Base-by-base conservation (phyloP, 148 eudicot genomes). In the Fagopyrum esculentum region DNA sequence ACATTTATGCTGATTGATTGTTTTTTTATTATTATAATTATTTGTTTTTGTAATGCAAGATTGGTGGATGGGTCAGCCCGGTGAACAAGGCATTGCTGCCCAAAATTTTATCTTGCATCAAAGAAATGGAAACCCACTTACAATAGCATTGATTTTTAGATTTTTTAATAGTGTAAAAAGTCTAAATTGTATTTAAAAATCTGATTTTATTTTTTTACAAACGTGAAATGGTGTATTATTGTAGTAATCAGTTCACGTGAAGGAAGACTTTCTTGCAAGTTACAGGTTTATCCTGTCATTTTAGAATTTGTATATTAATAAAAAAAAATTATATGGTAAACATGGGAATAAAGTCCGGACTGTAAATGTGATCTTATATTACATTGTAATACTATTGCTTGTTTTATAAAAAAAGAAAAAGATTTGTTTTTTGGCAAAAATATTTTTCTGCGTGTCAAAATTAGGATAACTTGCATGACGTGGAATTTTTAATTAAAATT, bases 1-100 rank as follows among this genome's bases (percentile, higher is more conserved):
- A 66, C 47, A 40, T 66, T 66, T 66, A 66, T 35, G 71, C 46
- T 13, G 71, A 66, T 66, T 66, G 71, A 40, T 66, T 40, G 30
- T 13, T 40, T 13, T 40, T 4, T 5, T 64, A 35, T 64, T 35
- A 30, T 5, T 5, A 17, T 59, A 56, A 56, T 57, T 19, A 11
- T 35, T 35, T 64, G 4, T 12, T 64, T 35, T 66, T 12, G 6
- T 66, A 1, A 0, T 35, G 46, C 70, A 66, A 66, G 70, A 66
- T 66, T 66, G 40, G 71, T 17, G 71, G 71, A 66, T 10, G 69
- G 29, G 29, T 59, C 40, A 59, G 66, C 66, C 66, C 4, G 66
- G 12, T n/a, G 66, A 26, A 59, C 43, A 61, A 61, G 44, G 30
- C 64, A 59, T 35, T 59, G 60, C 2, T 55, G 60, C 60, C 60